Percentiles rank a stretch among this genome's conserved stretches.
phyloP scores from a whole-genome alignment of 2,329 filamentous ascomycete genomes.

The Diaporthe australafricana region DNA sequence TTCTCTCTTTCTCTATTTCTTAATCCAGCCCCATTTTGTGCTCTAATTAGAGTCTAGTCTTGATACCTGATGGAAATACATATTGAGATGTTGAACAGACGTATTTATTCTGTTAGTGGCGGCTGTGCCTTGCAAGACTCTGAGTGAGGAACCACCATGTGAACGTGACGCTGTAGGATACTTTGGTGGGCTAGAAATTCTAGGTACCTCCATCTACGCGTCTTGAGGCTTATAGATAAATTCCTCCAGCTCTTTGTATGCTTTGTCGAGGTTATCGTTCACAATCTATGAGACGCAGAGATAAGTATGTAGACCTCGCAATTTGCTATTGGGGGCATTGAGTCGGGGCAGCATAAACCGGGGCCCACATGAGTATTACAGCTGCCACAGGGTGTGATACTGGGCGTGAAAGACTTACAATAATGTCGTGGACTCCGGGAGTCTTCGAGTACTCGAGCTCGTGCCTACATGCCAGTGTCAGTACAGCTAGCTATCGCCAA shows the following conservation, averaged over 20 bases:
- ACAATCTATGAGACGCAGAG: slow-evolving; percentile 42
- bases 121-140: not conserved
- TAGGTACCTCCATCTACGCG: not conserved
- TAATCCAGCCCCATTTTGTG: slow-evolving; percentile 43
- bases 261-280: slow-evolving; percentile 59
- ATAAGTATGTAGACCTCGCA: slow-evolving; percentile 1
- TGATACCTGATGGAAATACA: slow-evolving; percentile 54
- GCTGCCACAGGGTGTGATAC: not conserved
- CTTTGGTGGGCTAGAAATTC: not conserved
- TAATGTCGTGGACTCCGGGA: slow-evolving; percentile 65
- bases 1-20: slow-evolving; percentile 45
- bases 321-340: not conserved
- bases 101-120: not conserved
- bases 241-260: slow-evolving; percentile 64
- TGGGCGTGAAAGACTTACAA: slow-evolving; percentile 38
- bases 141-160: not conserved
- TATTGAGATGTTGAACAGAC: slow-evolving; percentile 34
- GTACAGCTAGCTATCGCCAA: not conserved
- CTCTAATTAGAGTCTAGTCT: slow-evolving; percentile 57
- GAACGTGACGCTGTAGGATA: not conserved
- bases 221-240: slow-evolving; percentile 56
- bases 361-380: not conserved
- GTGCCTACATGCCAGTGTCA: slow-evolving; percentile 45
- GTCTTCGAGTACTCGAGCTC: slow-evolving; percentile 81
- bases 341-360: not conserved